Base-by-base conservation (phyloP, 805 yeast species). In the Lipomyces yamanashiensis region DNA sequence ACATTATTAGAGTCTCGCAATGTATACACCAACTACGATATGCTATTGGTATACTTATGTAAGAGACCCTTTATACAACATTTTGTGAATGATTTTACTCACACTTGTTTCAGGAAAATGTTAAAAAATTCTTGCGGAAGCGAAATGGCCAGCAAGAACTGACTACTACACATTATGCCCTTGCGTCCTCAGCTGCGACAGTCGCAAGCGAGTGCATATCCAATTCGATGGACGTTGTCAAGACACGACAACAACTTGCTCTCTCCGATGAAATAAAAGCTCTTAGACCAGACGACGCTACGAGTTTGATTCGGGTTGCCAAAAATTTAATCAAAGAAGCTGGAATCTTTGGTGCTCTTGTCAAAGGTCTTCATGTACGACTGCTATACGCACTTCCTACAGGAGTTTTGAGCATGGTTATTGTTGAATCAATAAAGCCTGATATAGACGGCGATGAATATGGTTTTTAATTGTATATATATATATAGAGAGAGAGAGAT, bases 241-340 rank as follows among this genome's bases (percentile, higher is more conserved):
- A 78, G 62, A 79, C 82, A n/a, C 71, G 82, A 10, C 82, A 79
- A 68, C 82, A 79, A 72, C 72, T 78, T 50, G 79, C 81, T 4
- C 72, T 71, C 53, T 74, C 81, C 1, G 76, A 74, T 9, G 81
- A 79, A 61, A 74, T 79, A 49, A 64, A 73, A 2, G 57, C 61
- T 9, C 58, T 79, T 53, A 70, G 81, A 33, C 81, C 81, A 0
- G 74, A 73, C 40, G 81, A 78, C 63, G 66, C 64, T 9, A 66
- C 57, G 43, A 76, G 80, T 23, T 73, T 78, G 8, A 23, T 68
- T 23, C 59, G 61, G 12, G 78, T 78, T 12, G 77, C 76, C 21
- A 60, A 62, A 37, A 78, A 77, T 61, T 68, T 79, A 33, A 67
- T 79, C n/a, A 67, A 63, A 23, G 81, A 78, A 58, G 71, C 68